phyloP scores from a whole-genome alignment of 257 asterid species.

The Penstemon eatonii region DNA sequence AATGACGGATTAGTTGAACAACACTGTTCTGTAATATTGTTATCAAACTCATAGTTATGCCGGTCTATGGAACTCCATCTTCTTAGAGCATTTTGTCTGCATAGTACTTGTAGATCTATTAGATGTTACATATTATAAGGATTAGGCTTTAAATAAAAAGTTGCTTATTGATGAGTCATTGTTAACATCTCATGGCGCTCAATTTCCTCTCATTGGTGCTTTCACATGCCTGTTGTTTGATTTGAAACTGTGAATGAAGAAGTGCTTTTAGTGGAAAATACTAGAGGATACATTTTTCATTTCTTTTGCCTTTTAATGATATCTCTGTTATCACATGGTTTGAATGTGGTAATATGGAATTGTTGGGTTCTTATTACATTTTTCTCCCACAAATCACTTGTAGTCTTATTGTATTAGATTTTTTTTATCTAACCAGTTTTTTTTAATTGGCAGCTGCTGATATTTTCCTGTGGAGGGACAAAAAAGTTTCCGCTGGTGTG shows the following conservation, averaged over 20 bases:
- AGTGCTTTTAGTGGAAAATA: too few species aligned
- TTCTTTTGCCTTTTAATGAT: too few species aligned
- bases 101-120: not conserved
- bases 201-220: too few species aligned
- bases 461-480: conserved; percentile 90
- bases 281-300: too few species aligned
- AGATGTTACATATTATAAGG: too few species aligned
- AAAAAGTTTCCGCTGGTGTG: conserved; percentile 73
- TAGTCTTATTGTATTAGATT: too few species aligned
- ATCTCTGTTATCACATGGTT: not conserved
- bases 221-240: not conserved
- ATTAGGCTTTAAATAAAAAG: too few species aligned
- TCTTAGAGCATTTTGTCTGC: not conserved
- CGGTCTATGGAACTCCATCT: not conserved
- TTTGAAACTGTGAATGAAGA: not conserved
- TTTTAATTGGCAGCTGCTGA: conserved; percentile 72
- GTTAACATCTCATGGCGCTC: too few species aligned
- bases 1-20: too few species aligned
- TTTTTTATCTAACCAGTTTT: not conserved
- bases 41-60: too few species aligned
- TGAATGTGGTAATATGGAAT: not conserved
- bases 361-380: not conserved
- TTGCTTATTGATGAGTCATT: too few species aligned
- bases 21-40: too few species aligned
- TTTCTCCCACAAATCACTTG: not conserved